These are phyloP conservation scores for Whalleya microplaca DNA, from an alignment of 2,329 filamentous ascomycete genomes.

Conservation along the genomic window DNA sequence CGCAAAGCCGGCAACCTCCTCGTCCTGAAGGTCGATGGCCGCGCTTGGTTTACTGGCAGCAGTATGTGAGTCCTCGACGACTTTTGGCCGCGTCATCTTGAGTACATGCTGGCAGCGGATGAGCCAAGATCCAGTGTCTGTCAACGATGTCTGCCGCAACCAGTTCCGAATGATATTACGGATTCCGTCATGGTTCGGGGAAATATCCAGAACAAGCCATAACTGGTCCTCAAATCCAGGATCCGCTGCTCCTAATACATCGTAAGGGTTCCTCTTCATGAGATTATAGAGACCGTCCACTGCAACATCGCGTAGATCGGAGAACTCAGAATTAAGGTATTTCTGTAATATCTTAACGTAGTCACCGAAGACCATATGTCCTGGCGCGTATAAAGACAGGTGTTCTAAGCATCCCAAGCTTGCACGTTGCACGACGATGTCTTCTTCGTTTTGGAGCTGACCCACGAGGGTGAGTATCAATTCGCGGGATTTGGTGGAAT, in stretches of 20 bases:
- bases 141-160: constrained; percentile 86
- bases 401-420: constrained; percentile 87
- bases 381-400: constrained; percentile 87
- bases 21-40: constrained; percentile 84
- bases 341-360: constrained; percentile 85
- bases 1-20: constrained; percentile 95
- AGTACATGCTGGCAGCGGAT: constrained; percentile 85
- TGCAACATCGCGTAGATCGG: constrained; percentile 75
- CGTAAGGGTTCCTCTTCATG: constrained; percentile 88
- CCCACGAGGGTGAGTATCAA: constrained; percentile 85
- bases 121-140: constrained; percentile 83
- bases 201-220: constrained; percentile 84
- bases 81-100: constrained; percentile 79
- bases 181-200: constrained; percentile 77
- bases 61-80: constrained; percentile 54
- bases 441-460: constrained; percentile 78
- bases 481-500: constrained; percentile 87
- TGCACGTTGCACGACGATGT: constrained; percentile 71
- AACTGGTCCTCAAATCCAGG: constrained; percentile 85
- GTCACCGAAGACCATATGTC: constrained; percentile 78
- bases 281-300: constrained; percentile 90
- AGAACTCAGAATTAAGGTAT: constrained; percentile 71
- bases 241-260: constrained; percentile 77
- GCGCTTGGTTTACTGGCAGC: constrained; percentile 52
- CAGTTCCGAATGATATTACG: constrained; percentile 88